phyloP scores from a whole-genome alignment of 2,329 filamentous ascomycete genomes.

The Zarea fungicola region DNA sequence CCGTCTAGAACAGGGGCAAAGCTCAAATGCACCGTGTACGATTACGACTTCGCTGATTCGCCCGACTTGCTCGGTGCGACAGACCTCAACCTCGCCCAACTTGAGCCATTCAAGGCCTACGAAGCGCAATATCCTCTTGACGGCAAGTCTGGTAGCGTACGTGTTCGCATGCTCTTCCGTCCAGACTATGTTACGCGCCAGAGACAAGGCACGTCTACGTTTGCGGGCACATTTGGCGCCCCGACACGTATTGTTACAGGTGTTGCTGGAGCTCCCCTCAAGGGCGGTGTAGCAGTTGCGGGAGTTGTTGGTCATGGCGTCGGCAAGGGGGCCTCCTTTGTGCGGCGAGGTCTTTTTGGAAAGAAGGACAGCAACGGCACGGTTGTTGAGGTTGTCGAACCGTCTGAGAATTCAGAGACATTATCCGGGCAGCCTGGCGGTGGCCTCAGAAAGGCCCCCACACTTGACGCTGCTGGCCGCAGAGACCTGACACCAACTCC shows the following conservation, averaged over 20 bases:
- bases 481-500: slow-evolving; percentile 18
- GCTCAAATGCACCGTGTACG: slow-evolving; percentile 78
- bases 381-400: slow-evolving; percentile 34
- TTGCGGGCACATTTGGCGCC: slow-evolving; percentile 81
- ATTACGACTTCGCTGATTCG: slow-evolving; percentile 96
- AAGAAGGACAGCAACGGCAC: slow-evolving; percentile 55
- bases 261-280: slow-evolving; percentile 83
- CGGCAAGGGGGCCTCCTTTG: slow-evolving; percentile 83
- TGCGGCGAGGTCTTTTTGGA: slow-evolving; percentile 76
- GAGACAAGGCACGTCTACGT: slow-evolving; percentile 86
- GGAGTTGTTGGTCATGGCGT: slow-evolving; percentile 71
- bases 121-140: slow-evolving; percentile 73
- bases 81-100: slow-evolving; percentile 66
- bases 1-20: slow-evolving; percentile 80
- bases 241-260: slow-evolving; percentile 83
- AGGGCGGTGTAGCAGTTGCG: slow-evolving; percentile 76
- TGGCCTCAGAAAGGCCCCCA: slow-evolving; percentile 38
- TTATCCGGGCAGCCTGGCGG: slow-evolving; percentile 25
- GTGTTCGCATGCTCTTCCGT: slow-evolving; percentile 84
- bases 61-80: slow-evolving; percentile 83
- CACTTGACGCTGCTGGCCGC: slow-evolving; percentile 30
- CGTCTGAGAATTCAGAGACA: slow-evolving; percentile 13
- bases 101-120: slow-evolving; percentile 80
- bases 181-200: slow-evolving; percentile 84
- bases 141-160: slow-evolving; percentile 80